Conservation (phyloP, 306 rosid genomes). For the Urtica urens region DNA sequence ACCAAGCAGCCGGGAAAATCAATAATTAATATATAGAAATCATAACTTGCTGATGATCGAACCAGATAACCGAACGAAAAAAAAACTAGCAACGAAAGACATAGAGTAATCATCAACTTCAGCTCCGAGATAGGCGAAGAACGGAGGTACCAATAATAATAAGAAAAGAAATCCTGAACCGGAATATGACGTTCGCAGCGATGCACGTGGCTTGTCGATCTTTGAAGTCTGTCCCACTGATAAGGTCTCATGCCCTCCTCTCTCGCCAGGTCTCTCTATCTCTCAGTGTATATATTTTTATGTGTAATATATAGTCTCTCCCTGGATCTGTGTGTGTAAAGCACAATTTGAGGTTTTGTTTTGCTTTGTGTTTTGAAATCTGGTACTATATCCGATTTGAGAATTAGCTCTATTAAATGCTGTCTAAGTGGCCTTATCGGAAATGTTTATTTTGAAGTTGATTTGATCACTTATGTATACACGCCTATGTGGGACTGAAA, state of each 20-base stretch:
- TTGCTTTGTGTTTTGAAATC: too few species aligned
- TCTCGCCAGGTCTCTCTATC: slow-evolving; percentile 36
- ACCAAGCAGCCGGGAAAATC: too few species aligned
- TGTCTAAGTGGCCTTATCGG: not conserved
- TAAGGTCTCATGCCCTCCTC: slow-evolving; percentile 25
- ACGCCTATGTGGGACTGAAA: too few species aligned
- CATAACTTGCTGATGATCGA: too few species aligned
- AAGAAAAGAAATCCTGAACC: not conserved
- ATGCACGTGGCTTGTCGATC: slow-evolving; percentile 21
- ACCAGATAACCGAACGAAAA: too few species aligned
- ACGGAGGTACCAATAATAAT: not conserved
- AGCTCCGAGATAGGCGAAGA: too few species aligned
- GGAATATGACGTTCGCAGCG: slow-evolving; percentile 6
- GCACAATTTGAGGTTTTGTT: too few species aligned
- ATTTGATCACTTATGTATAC: not conserved
- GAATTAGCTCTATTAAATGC: too few species aligned
- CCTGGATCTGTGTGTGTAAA: not conserved
- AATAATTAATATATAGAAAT: too few species aligned
- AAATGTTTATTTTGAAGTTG: not conserved
- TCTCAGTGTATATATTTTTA: not conserved
- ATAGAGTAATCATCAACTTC: too few species aligned
- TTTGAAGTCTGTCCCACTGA: slow-evolving; percentile 10
- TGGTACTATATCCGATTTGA: too few species aligned
- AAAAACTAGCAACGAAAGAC: too few species aligned
- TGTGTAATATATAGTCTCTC: not conserved